These are phyloP conservation scores for Blastomyces parvus DNA, from an alignment of 2,329 filamentous ascomycete genomes.

Conservation along the genomic window DNA sequence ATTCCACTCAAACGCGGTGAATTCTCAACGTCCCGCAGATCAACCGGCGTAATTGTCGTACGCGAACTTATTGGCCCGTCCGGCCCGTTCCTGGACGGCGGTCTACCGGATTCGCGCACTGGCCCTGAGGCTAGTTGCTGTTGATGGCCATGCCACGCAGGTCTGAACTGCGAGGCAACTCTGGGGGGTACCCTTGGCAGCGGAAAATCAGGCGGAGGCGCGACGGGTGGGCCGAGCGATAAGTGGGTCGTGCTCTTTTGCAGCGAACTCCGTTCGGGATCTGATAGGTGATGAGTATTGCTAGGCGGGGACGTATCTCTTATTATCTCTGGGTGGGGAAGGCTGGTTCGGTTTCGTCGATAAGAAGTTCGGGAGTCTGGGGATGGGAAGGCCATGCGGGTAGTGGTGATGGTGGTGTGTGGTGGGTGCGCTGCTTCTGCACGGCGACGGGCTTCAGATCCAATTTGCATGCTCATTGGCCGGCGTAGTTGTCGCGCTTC, in stretches of 20 bases:
- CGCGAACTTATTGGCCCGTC: not conserved
- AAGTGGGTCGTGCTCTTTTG: constrained; percentile 19
- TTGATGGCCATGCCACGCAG: not conserved
- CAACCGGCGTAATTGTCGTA: not conserved
- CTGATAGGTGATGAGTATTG: not conserved
- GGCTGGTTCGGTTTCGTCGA: not conserved
- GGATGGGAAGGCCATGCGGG: not conserved
- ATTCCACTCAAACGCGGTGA: constrained; percentile 2
- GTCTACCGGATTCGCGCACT: not conserved
- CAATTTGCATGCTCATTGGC: constrained; percentile 7
- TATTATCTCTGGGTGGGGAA: not conserved
- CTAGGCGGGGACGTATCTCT: not conserved
- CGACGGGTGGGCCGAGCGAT: constrained; percentile 19
- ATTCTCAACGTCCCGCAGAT: constrained; percentile 3
- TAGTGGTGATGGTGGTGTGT: not conserved
- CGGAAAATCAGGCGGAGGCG: constrained; percentile 22
- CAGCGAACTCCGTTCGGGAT: constrained; percentile 8
- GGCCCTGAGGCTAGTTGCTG: not conserved
- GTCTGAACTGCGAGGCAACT: not conserved
- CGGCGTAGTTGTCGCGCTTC: not conserved
- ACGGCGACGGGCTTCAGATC: constrained; percentile 1
- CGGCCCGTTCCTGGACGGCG: not conserved
- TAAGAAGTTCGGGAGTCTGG: not conserved
- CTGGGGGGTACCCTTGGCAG: constrained; percentile 20
- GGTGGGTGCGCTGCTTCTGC: not conserved